Conservation (phyloP, 2,329 filamentous ascomycete species). For the Chalaropsis thielavioides region DNA sequence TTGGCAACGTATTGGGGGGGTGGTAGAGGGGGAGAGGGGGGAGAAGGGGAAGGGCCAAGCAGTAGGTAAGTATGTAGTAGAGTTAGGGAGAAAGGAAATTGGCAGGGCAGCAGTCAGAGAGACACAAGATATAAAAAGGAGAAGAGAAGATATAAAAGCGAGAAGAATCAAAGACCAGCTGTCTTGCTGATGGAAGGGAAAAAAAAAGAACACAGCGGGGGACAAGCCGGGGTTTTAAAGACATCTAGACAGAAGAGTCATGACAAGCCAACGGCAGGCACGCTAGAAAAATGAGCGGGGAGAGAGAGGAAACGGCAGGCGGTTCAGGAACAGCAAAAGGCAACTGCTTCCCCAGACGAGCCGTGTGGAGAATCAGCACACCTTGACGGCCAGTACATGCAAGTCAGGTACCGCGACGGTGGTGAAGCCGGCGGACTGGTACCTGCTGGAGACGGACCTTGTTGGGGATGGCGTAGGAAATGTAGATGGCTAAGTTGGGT, state of each 20-base stretch:
- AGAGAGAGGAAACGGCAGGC: not conserved
- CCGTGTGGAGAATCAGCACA: not conserved
- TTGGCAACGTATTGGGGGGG: constrained; percentile 25
- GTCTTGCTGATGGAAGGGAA: not conserved
- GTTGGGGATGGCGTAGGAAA: not conserved
- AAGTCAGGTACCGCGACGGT: not conserved
- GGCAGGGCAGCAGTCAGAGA: not conserved
- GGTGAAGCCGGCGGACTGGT: not conserved
- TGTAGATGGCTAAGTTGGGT: not conserved
- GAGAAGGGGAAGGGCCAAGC: not conserved
- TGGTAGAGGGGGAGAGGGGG: constrained; percentile 5
- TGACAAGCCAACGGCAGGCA: not conserved
- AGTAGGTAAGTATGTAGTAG: not conserved
- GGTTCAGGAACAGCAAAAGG: not conserved
- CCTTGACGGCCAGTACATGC: not conserved
- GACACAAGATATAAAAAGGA: not conserved
- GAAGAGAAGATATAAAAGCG: not conserved
- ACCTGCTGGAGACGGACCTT: not conserved
- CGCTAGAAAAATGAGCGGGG: not conserved
- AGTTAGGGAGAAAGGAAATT: not conserved
- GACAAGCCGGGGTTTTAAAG: not conserved
- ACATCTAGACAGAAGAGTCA: not conserved
- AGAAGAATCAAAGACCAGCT: not conserved
- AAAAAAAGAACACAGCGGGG: not conserved
- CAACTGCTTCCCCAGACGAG: not conserved